Conservation (phyloP, 768 basidiomycete genomes). For the Trametes meyenii region DNA sequence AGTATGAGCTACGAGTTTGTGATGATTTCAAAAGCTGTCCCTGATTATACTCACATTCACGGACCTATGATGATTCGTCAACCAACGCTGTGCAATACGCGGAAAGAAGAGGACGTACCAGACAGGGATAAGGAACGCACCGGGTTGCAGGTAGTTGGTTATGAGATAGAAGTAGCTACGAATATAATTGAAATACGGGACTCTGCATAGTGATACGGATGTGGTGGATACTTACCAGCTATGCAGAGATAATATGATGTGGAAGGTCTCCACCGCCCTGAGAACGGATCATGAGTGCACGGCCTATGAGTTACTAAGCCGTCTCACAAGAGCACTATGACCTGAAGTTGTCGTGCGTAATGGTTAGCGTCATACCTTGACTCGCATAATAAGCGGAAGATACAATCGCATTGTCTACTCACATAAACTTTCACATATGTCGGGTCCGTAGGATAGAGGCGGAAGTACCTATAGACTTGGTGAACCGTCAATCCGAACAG, state of each 20-base stretch:
- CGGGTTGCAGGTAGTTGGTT: constrained; percentile 1
- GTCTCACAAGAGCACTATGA: background rate
- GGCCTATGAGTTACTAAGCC: background rate
- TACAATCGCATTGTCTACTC: background rate
- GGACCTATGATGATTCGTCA: background rate
- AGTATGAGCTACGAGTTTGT: background rate
- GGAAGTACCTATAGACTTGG: constrained; percentile 9
- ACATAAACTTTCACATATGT: background rate
- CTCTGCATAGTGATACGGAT: background rate
- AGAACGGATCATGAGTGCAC: background rate
- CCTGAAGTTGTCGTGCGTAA: background rate
- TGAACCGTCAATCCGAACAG: constrained; percentile 6
- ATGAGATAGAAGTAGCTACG: background rate
- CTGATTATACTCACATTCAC: background rate
- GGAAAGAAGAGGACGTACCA: background rate
- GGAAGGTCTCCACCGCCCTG: background rate
- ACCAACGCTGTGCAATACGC: too few relatives aligned
- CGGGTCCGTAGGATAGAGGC: constrained; percentile 1
- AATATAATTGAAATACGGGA: background rate
- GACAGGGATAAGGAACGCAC: background rate
- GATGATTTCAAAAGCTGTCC: background rate
- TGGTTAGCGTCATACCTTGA: too few relatives aligned
- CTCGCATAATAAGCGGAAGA: too few relatives aligned
- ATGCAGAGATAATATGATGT: background rate
- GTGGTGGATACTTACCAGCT: background rate